Base-by-base conservation (phyloP, 305 asterid species). In the Fraxinus floribunda region DNA sequence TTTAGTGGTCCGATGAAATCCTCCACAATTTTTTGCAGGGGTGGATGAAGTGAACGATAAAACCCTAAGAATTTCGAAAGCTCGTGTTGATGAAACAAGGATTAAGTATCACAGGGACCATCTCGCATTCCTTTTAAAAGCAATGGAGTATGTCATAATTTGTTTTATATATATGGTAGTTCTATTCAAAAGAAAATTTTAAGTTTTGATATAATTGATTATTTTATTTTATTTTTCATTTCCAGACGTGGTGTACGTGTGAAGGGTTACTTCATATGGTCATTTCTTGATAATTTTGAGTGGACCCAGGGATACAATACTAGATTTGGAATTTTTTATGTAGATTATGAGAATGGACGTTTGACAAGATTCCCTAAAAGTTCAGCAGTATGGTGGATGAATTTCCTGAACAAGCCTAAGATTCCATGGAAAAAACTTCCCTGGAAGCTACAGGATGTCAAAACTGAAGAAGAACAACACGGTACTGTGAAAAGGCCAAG, bases 211-310 rank as follows among this genome's bases (percentile, higher is more conserved):
- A 38, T 38, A 55, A 55, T 55, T 55, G 7, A n/a, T 0, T 3
- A 4, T n/a, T 55, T 55, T 1, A 1, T 36, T 36, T 36, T 5
- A 5, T 36, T 35, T 5, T 49, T 15, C 22, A 3, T 52, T 16
- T 55, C 11, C 83, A 85, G 91, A 62, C 5, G 60, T 3, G 88
- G 89, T 5, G 87, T 83, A 62, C 75, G 52, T 0, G 87, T 89
- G 29, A 83, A 79, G 60, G 92, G 90, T 7, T 84, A 77, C 22
- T 78, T 86, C 9, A 87, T 82, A 66, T 87, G 92, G 90, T 57
- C 89, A 26, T 84, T 81, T n/a, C 2, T 83, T 78, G 92, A 89
- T 60, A 70, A 62, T 34, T 83, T 83, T 9, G 92, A 86, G 52
- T 89, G 91, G 91, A 34, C 24, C 5, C 49, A 81, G 0, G 92